Evolutionary conservation across 192 early-diverging fungal genomes (phyloP), one percentile per base, ranked within the genome.

Genomic region (Gamsiella multidivaricata): DNA sequence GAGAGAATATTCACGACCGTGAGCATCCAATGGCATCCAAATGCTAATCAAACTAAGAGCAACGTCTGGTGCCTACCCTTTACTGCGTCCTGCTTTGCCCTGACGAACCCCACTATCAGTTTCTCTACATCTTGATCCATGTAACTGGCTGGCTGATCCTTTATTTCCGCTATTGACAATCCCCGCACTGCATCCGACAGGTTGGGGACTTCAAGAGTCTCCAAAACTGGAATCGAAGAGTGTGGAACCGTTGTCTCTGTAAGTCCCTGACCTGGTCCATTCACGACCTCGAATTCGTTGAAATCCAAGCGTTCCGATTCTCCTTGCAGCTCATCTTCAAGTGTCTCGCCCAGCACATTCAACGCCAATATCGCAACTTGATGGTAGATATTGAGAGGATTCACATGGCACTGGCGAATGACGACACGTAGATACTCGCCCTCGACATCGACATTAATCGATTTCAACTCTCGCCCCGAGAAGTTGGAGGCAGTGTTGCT

Each of bases 381-480:
- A 46, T 94, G 92, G 64, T 90, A 91, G 20, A 89, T 84, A 72
- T 94, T 94, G 20, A 93, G 55, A 28, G 68, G 70, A 71, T 94
- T 94, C 64, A 87, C 80, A 69, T 91, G 81, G 75, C 91, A 93
- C 37, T 88, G 82, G 61, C 90, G 85, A 36, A 90, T 73, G 1
- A 91, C 85, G 8, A 94, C 69, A 55, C 92, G 86, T 32, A 94
- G 68, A 57, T 84, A 90, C 59, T 92, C 88, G 41, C 88, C 87
- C 32, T 87, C 81, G 26, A 83, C 86, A 50, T 93, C 87, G 39
- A 94, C 69, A 49, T 90, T 89, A 45, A 94, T 87, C 0, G 92
- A 91, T 69, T 91, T 91, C n/a, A 93, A 80, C 64, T 94, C 93
- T 20, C 93, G 79, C 12, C 86, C 87, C 41, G 87, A 85, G 63